Base-by-base conservation (phyloP, 176 grass and related monocot species). In the Aegilops bicornis region DNA sequence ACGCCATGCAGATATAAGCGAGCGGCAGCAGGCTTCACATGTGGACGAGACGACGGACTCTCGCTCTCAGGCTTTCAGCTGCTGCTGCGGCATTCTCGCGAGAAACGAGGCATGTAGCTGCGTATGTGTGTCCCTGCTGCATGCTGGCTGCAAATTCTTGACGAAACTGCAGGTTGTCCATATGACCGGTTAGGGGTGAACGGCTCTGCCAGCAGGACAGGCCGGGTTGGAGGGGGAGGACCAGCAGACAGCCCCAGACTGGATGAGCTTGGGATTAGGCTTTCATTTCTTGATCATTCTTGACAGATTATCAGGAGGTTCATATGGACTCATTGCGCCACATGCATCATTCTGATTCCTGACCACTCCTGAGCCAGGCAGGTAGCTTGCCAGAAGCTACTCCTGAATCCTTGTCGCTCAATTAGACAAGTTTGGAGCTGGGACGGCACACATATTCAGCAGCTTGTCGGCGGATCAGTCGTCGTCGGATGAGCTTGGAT, bases 311-410 rank as follows among this genome's bases (percentile, higher is more conserved):
- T 10, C 35, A 54, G 50, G 50, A 52, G 48, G 48, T 52, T 52
- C 48, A 52, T 17, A 52, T 17, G 48, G 15, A 19, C 50, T 54
- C 16, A 54, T 87, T 45, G 32, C 58, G 17, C 40, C 36, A 31
- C n/a, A 71, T 23, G 79, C 31, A 68, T 42, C 86, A 76, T 88
- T 83, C 80, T 23, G 86, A 77, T 88, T 83, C 72, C 79, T 54
- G 16, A 54, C 33, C 68, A 39, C 36, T 77, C 48, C 64, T n/a
- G 73, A 56, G 30, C 20, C 82, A 15, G 61, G 35, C 33, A 77
- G 60, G 12, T 45, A 15, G 69, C 68, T 73, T 24, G 24, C 72
- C 30, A 36, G 66, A 27, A 29, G 27, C 77, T 87, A 68, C 37
- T n/a, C 27, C 67, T 73, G 54, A 73, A 73, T 45, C n/a, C n/a